These are phyloP conservation scores for Lomentospora prolificans DNA, from an alignment of 2,329 filamentous ascomycete genomes.

Conservation along the genomic window DNA sequence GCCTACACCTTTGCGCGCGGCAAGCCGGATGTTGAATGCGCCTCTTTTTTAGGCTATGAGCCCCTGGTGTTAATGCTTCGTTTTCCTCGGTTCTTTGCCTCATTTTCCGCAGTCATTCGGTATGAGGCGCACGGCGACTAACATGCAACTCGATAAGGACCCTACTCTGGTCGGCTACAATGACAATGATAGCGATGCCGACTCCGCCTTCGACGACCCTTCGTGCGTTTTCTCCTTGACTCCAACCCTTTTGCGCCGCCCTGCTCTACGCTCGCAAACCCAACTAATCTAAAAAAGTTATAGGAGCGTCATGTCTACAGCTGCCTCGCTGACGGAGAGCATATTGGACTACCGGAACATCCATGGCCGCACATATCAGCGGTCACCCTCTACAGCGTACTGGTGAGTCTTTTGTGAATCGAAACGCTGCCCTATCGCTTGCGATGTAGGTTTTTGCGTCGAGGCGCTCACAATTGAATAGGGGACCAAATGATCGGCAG, in stretches of 20 bases:
- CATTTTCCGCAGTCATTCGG: too few species aligned
- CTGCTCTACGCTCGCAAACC: neutral
- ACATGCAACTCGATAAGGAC: neutral
- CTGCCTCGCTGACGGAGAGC: conserved; percentile 22
- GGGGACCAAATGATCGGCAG: conserved; percentile 19
- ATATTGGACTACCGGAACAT: conserved; percentile 20
- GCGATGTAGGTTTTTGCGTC: conserved; percentile 12
- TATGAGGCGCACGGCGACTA: too few species aligned
- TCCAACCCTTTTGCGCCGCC: too few species aligned
- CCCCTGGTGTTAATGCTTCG: too few species aligned
- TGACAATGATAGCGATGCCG: conserved; percentile 14
- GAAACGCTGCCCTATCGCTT: conserved; percentile 21
- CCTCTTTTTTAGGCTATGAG: too few species aligned
- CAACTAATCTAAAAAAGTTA: neutral
- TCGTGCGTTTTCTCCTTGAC: neutral
- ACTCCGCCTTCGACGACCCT: conserved; percentile 16
- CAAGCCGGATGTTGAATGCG: too few species aligned
- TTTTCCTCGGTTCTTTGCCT: too few species aligned
- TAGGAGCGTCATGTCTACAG: conserved; percentile 15
- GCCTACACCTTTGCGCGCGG: too few species aligned
- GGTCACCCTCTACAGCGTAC: conserved; percentile 17
- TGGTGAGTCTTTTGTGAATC: conserved; percentile 30
- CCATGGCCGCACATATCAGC: conserved; percentile 18
- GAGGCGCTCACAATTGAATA: conserved; percentile 9
- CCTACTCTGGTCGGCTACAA: neutral